These are phyloP conservation scores for Talaromyces sp. DNA, from an alignment of 2,329 filamentous ascomycete genomes.

Conservation along the genomic window DNA sequence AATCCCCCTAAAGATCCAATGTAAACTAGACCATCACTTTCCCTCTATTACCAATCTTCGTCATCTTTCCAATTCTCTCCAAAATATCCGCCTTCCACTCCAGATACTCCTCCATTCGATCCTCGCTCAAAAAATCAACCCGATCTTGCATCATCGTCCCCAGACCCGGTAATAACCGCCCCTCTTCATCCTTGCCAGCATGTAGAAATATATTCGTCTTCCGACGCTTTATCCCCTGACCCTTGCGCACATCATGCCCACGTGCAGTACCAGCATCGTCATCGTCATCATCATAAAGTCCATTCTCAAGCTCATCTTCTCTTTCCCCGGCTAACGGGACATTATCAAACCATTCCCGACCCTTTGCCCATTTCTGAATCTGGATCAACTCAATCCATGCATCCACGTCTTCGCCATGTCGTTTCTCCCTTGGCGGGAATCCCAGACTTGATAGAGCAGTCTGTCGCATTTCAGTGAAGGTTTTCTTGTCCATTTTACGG, in stretches of 20 bases:
- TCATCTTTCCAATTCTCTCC: constrained; percentile 31
- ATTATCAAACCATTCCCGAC: constrained; percentile 63
- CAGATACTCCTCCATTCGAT: constrained; percentile 37
- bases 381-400: constrained; percentile 56
- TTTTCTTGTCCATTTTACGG: constrained; percentile 37
- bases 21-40: neutral
- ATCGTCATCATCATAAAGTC: constrained; percentile 29
- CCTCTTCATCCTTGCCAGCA: constrained; percentile 19
- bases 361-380: constrained; percentile 49
- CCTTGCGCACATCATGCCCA: constrained; percentile 18
- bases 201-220: constrained; percentile 21
- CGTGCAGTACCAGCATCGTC: constrained; percentile 24
- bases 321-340: constrained; percentile 38
- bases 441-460: constrained; percentile 34
- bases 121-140: constrained; percentile 44
- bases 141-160: constrained; percentile 49
- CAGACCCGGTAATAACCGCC: constrained; percentile 43
- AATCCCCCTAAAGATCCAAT: neutral
- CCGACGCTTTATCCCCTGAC: constrained; percentile 20
- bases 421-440: constrained; percentile 39
- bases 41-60: constrained; percentile 16
- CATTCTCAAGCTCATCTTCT: constrained; percentile 27
- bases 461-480: constrained; percentile 37
- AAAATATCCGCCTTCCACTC: constrained; percentile 43
- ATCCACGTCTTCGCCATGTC: constrained; percentile 51